Percentiles rank a stretch among this genome's conserved stretches.
phyloP scores from a whole-genome alignment of 495 filamentous ascomycete genomes.

The Oidiodendron maius region DNA sequence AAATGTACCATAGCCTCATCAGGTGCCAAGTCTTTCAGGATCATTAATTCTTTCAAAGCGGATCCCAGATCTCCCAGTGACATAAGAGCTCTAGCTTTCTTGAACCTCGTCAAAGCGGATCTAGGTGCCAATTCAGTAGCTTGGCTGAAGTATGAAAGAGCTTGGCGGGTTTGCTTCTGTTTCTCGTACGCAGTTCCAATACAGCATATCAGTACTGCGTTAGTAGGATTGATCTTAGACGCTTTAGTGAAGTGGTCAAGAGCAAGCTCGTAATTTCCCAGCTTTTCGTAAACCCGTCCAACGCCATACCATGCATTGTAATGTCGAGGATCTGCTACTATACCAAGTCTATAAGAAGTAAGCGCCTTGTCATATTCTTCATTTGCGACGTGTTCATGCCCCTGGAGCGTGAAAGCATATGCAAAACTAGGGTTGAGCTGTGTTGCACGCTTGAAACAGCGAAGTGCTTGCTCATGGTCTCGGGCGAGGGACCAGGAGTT shows the following conservation, averaged over 20 bases:
- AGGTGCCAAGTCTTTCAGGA: slow-evolving; percentile 83
- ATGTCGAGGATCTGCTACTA: slow-evolving; percentile 79
- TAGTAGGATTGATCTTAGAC: slow-evolving; percentile 80
- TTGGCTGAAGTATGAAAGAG: slow-evolving; percentile 70
- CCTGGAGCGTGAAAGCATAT: slow-evolving; percentile 92
- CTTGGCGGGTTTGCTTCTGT: slow-evolving; percentile 69
- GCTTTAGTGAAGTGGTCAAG: slow-evolving; percentile 87
- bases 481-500: slow-evolving; percentile 94
- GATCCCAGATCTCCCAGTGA: slow-evolving; percentile 61
- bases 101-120: slow-evolving; percentile 77
- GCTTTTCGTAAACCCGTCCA: slow-evolving; percentile 86
- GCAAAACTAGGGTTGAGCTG: slow-evolving; percentile 86
- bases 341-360: slow-evolving; percentile 72
- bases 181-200: slow-evolving; percentile 87
- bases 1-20: slow-evolving; percentile 97
- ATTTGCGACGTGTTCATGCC: slow-evolving; percentile 93
- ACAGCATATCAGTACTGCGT: slow-evolving; percentile 83
- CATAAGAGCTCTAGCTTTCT: slow-evolving; percentile 84
- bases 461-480: slow-evolving; percentile 90
- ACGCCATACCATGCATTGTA: slow-evolving; percentile 98
- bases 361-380: slow-evolving; percentile 96
- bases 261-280: slow-evolving; percentile 86
- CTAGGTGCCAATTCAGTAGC: slow-evolving; percentile 77
- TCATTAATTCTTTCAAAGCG: slow-evolving; percentile 71
- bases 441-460: slow-evolving; percentile 92